Evolutionary conservation across 2,329 filamentous ascomycete genomes (phyloP).

Genomic region (Diaporthe aspalathi): DNA sequence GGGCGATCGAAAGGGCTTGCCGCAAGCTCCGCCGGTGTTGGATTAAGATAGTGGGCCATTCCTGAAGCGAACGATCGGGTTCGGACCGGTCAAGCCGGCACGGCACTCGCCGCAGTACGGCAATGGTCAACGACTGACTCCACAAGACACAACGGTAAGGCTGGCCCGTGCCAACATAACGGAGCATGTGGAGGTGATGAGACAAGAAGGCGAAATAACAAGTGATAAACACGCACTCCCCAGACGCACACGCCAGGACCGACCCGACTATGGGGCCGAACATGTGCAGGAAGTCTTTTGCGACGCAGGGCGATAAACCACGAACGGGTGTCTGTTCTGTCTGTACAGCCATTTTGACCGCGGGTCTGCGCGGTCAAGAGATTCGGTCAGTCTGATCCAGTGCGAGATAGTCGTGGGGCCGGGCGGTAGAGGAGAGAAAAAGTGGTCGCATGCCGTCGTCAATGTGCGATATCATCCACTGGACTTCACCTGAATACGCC

Average conservation of each 20-base stretch:
- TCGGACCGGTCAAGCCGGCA: slow-evolving; percentile 4
- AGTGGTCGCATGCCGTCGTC: not conserved
- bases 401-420: not conserved
- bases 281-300: not conserved
- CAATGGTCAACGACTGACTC: no score
- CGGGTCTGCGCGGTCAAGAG: not conserved
- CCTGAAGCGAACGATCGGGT: not conserved
- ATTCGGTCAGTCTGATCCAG: not conserved
- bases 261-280: not conserved
- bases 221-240: not conserved
- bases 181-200: not conserved
- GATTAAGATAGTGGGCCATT: slow-evolving; percentile 2
- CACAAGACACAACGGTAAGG: not conserved
- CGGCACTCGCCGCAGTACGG: slow-evolving; percentile 29
- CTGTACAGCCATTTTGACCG: not conserved
- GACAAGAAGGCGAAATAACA: not conserved
- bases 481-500: not conserved
- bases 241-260: no score
- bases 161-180: not conserved
- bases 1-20: not conserved
- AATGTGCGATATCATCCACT: not conserved
- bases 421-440: not conserved
- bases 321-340: not conserved
- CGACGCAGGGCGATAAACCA: not conserved
- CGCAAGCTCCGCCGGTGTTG: not conserved